Evolutionary conservation across 2,329 filamentous ascomycete species (phyloP).

Genomic region (Cladophialophora immunda): DNA sequence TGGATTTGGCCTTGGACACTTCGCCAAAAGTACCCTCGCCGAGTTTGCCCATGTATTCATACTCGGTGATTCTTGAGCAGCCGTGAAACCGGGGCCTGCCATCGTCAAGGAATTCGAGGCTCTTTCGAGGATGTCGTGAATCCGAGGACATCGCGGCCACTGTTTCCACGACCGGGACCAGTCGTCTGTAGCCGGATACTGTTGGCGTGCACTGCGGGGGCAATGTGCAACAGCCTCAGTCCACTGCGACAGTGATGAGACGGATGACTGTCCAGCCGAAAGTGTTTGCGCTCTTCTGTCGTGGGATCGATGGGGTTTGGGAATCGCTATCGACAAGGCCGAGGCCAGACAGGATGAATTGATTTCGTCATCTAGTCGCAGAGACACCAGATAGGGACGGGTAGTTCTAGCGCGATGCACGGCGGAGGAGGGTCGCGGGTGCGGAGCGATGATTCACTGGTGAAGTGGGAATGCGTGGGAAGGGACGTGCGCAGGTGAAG

Average conservation of each 20-base stretch:
- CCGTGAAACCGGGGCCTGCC: conserved; percentile 74
- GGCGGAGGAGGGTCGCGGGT: neutral
- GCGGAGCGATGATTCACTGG: neutral
- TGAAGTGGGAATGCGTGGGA: neutral
- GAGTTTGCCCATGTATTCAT: conserved; percentile 61
- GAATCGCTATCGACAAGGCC: conserved; percentile 29
- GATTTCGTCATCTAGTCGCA: conserved; percentile 29
- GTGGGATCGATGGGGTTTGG: neutral
- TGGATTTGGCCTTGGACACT: conserved; percentile 87
- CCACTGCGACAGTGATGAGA: neutral
- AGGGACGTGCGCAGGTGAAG: neutral
- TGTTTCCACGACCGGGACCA: neutral
- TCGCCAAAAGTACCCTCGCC: conserved; percentile 95
- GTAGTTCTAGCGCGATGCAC: neutral
- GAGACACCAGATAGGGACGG: neutral
- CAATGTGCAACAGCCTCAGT: conserved; percentile 6
- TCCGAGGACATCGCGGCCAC: conserved; percentile 26
- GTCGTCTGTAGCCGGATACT: neutral
- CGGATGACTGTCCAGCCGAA: neutral
- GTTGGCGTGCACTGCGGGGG: neutral
- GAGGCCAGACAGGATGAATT: conserved; percentile 24
- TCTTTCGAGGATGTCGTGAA: conserved; percentile 22
- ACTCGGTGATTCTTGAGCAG: conserved; percentile 69
- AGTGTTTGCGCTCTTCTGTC: conserved; percentile 3
- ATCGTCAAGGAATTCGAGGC: conserved; percentile 56